Evolutionary conservation across 2,329 filamentous ascomycete species (phyloP).

Genomic region (Phialophora macrospora): DNA sequence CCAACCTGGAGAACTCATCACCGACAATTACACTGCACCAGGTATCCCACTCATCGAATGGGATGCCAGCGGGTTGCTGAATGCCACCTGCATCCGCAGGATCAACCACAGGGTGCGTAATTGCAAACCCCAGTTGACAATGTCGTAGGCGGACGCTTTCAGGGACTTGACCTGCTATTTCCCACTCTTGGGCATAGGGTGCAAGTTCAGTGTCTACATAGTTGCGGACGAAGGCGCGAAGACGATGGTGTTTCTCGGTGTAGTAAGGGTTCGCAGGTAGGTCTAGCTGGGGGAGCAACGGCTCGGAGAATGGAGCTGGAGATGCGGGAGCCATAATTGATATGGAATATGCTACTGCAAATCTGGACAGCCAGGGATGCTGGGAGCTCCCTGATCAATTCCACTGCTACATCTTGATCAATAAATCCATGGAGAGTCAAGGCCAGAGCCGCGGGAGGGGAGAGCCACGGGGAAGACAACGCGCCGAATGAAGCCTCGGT

Average conservation of each 20-base stretch:
- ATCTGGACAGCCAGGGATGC: slow-evolving; percentile 2
- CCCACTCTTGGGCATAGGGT: slow-evolving; percentile 70
- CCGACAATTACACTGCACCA: slow-evolving; percentile 71
- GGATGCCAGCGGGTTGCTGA: slow-evolving; percentile 69
- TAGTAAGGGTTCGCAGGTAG: slow-evolving; percentile 71
- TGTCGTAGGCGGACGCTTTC: slow-evolving; percentile 68
- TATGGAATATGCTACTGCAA: not conserved
- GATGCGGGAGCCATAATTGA: slow-evolving; percentile 27
- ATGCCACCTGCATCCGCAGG: slow-evolving; percentile 67
- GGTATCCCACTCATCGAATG: slow-evolving; percentile 75
- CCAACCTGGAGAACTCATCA: slow-evolving; percentile 71
- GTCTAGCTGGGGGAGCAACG: slow-evolving; percentile 71
- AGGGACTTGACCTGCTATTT: slow-evolving; percentile 67
- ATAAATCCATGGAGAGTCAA: not conserved
- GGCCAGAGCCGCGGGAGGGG: not conserved
- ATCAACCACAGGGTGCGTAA: slow-evolving; percentile 69
- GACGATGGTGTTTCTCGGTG: slow-evolving; percentile 66
- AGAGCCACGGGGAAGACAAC: not conserved
- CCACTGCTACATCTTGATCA: not conserved
- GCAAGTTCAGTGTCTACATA: slow-evolving; percentile 69
- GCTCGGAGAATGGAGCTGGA: slow-evolving; percentile 71
- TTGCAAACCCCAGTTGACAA: slow-evolving; percentile 68
- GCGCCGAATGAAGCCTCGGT: slow-evolving; percentile 18
- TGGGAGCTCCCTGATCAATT: not conserved
- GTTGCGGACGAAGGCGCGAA: slow-evolving; percentile 69